Evolutionary conservation across 23 red algal species (phyloP), one percentile per base, ranked within the genome.

Genomic region (Gracilaria caudata): DNA sequence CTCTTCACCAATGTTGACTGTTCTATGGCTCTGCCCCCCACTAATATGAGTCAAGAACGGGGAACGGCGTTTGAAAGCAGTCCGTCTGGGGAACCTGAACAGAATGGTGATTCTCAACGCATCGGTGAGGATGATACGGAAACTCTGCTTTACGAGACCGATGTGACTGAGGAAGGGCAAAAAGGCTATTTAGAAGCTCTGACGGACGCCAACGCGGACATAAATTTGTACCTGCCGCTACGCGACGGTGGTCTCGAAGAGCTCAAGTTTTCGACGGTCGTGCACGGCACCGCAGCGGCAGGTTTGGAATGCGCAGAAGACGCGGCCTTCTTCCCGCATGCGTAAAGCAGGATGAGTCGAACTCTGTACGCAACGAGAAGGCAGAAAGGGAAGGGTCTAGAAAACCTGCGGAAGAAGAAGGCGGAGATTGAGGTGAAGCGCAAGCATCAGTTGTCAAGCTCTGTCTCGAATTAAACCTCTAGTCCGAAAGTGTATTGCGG

Each of bases 241-340:
- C 84, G 84, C 71, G 84, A 88, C 84, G 84, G 89, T 84, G 83
- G 79, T 84, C 88, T 82, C 47, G 94, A 88, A 73, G 94, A 97
- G 80, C 82, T 97, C 17, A 72, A 84, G 47, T 59, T 93, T 77
- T 93, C 88, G 29, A 73, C 71, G 9, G 82, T 88, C 32, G 94
- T 92, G 44, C 68, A 73, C 56, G 91, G 91, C 63, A 97, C 88
- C 32, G 94, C 92, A 75, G 92, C 92, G 77, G 78, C 73, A 78
- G 92, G 92, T 80, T 73, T 94, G 36, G 92, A 94, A 73, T 94
- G 85, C 70, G 92, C 92, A 24, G 92, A 97, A 75, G 94, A 97
- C 66, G 94, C 94, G 4, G 81, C 88, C 25, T 97, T 97, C 66
- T 97, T 97, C 35, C 89, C 90, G 37, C 91, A 97, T 61, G 88